Evolutionary conservation across 768 basidiomycete genomes (phyloP).

Genomic region (Leccinum boreale): DNA sequence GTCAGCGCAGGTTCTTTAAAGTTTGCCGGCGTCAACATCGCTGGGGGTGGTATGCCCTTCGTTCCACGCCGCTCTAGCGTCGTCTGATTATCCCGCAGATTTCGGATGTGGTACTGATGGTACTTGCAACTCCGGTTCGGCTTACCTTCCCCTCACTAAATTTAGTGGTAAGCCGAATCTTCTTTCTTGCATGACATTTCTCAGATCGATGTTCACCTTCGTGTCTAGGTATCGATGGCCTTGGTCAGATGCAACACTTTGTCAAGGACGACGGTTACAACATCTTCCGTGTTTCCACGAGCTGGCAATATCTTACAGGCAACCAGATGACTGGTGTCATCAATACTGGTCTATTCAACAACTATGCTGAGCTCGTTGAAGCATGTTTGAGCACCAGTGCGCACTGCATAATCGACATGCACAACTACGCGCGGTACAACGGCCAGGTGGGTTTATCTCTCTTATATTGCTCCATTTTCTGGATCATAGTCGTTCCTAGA

Average conservation of each 20-base stretch:
- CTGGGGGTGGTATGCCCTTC: constrained; percentile 40
- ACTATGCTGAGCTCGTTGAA: constrained; percentile 47
- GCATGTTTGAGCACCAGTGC: constrained; percentile 47
- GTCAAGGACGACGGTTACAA: constrained; percentile 52
- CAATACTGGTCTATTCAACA: constrained; percentile 40
- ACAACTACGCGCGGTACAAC: constrained; percentile 61
- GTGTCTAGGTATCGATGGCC: constrained; percentile 9
- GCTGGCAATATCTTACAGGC: constrained; percentile 53
- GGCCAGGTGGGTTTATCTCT: constrained; percentile 30
- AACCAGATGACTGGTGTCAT: constrained; percentile 38
- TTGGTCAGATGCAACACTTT: constrained; percentile 63
- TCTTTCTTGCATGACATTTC: neutral
- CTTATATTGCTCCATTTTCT: neutral
- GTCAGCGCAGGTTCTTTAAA: constrained; percentile 26
- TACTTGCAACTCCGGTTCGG: constrained; percentile 36
- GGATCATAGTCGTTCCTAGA: constrained; percentile 24
- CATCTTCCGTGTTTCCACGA: constrained; percentile 56
- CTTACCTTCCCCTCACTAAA: constrained; percentile 44
- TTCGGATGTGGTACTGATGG: constrained; percentile 50
- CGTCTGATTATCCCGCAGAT: constrained; percentile 22
- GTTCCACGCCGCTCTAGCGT: neutral
- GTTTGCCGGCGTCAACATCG: constrained; percentile 49
- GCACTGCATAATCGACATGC: constrained; percentile 54
- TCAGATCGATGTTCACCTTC: neutral
- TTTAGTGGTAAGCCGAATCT: constrained; percentile 35